Conservation (phyloP, 768 basidiomycete species). For the Asterophora parasitica region DNA sequence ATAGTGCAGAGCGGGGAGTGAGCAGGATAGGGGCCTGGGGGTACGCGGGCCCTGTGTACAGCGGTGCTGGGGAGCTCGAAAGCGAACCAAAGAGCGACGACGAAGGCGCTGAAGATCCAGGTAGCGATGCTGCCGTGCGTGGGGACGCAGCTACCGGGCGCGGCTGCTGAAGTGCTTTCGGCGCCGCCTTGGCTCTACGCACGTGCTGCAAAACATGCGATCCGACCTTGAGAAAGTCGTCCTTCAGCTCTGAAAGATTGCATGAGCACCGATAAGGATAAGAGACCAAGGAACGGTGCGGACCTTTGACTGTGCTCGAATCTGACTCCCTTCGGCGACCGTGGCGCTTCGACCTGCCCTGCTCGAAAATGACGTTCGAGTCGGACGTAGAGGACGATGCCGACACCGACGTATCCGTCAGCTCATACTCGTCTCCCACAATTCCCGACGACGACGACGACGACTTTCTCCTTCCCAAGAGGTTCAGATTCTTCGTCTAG, state of each 20-base stretch:
- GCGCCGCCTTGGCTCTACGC: conserved; percentile 23
- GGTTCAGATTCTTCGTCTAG: conserved; percentile 74
- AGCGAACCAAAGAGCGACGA: neutral
- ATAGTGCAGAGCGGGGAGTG: neutral
- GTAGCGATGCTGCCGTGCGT: neutral
- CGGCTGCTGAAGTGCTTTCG: conserved; percentile 11
- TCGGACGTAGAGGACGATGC: conserved; percentile 31
- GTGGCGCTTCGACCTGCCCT: conserved; percentile 16
- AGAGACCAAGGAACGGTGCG: conserved; percentile 1
- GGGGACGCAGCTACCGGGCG: conserved; percentile 4
- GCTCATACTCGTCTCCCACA: conserved; percentile 17
- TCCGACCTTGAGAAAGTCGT: conserved; percentile 32
- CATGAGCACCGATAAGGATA: too few relatives aligned
- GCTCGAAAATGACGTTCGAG: conserved; percentile 26
- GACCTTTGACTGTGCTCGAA: conserved; percentile 25
- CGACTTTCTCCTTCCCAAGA: conserved; percentile 25
- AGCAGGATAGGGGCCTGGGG: neutral
- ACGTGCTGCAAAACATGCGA: conserved; percentile 38
- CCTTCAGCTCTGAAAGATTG: conserved; percentile 21
- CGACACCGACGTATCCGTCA: conserved; percentile 19
- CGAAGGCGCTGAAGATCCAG: neutral
- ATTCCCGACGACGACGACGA: conserved; percentile 7
- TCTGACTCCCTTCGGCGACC: conserved; percentile 22
- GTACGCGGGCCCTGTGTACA: neutral
- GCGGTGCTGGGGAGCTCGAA: neutral